Evolutionary conservation across 768 basidiomycete species (phyloP).

Genomic region (Mycena leptocephala): DNA sequence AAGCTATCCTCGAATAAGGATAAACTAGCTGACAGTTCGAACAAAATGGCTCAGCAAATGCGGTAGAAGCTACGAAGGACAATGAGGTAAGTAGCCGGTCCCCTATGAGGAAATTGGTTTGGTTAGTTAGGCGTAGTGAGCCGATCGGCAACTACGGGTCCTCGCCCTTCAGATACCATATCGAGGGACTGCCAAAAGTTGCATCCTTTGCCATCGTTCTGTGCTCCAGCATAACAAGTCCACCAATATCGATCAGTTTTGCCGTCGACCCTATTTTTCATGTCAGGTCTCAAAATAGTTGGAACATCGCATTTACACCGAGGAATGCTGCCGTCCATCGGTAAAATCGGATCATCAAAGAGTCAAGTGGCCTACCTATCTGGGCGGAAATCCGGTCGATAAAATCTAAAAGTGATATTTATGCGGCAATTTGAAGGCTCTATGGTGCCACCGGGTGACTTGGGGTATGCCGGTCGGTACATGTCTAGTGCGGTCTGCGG

Average conservation of each 20-base stretch:
- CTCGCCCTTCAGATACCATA: conserved; percentile 77
- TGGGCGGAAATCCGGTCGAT: conserved; percentile 85
- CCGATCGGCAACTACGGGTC: conserved; percentile 53
- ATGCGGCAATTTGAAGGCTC: conserved; percentile 80
- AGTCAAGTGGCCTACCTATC: conserved; percentile 28
- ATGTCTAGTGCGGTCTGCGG: conserved; percentile 81
- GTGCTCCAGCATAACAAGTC: conserved; percentile 85
- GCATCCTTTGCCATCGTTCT: conserved; percentile 90
- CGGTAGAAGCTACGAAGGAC: too few relatives aligned
- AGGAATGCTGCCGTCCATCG: conserved; percentile 62
- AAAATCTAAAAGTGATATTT: conserved; percentile 92
- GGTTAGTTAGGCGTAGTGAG: neutral
- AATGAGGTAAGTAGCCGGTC: too few relatives aligned
- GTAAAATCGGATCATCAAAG: neutral
- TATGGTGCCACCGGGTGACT: conserved; percentile 43
- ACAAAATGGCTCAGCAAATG: too few relatives aligned
- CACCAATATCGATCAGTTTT: conserved; percentile 82
- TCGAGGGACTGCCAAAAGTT: conserved; percentile 84
- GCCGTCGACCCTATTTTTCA: conserved; percentile 79
- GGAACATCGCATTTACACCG: conserved; percentile 83
- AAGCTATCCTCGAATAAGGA: too few relatives aligned
- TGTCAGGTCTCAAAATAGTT: conserved; percentile 81
- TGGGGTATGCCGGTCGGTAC: conserved; percentile 74
- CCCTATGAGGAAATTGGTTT: too few relatives aligned
- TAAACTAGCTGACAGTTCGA: too few relatives aligned